Conservation (phyloP, 768 basidiomycete species). For the Dioszegia crocea region DNA sequence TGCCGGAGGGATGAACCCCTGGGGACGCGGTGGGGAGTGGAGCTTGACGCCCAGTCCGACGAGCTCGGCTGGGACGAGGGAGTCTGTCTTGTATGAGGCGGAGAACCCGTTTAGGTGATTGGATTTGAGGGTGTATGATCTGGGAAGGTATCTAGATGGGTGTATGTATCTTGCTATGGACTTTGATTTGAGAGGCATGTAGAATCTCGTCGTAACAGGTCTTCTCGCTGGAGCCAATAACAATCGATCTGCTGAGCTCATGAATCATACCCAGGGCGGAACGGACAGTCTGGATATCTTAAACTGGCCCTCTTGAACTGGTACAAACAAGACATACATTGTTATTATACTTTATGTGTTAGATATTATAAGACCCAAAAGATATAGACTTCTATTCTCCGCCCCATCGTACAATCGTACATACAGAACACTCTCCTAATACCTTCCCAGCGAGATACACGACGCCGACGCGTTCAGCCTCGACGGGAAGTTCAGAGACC, state of each 20-base stretch:
- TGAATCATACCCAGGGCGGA: too few species aligned
- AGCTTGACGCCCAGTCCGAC: constrained; percentile 4
- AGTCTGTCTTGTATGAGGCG: background rate
- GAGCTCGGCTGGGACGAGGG: constrained; percentile 5
- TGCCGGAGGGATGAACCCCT: background rate
- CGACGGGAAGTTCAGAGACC: background rate
- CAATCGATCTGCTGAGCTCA: too few species aligned
- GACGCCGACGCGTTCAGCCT: background rate
- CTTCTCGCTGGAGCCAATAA: too few species aligned
- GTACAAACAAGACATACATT: too few species aligned
- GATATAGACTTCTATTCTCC: background rate
- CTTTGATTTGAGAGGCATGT: too few species aligned
- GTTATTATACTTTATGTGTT: too few species aligned
- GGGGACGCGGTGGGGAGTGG: constrained; percentile 1
- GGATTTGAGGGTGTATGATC: background rate
- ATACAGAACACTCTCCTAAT: background rate
- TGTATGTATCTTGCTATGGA: too few species aligned
- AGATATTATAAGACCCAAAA: too few species aligned
- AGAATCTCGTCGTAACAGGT: too few species aligned
- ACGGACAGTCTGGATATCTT: too few species aligned
- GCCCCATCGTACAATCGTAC: background rate
- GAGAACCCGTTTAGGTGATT: constrained; percentile 8
- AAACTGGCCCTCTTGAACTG: too few species aligned
- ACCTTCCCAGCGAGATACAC: constrained; percentile 3
- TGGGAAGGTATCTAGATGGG: too few species aligned